Evolutionary conservation across 208 protist genomes (phyloP), one percentile per base, ranked within the genome.

Genomic region (Borovskyia barvae): DNA sequence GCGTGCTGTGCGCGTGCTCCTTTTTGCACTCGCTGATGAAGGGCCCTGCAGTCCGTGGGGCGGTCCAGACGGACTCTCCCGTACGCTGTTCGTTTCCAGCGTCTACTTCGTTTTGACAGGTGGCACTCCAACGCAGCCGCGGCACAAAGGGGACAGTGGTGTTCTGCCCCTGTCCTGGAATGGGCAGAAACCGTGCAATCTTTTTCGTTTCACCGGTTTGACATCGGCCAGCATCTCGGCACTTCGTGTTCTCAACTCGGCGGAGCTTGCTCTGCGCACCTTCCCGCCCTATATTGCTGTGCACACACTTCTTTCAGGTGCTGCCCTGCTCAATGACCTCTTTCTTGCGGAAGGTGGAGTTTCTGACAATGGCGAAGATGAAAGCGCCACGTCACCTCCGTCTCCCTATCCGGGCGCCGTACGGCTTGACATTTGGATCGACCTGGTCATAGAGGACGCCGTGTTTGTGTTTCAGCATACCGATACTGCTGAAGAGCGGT

Each of bases 391-490:
- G 20, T n/a, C 26, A 25, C 28, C 42, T 3, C 24, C 43, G 12
- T 58, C 52, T 3, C 11, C 52, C 2, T 2, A 3, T 46, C 9
- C 36, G 5, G 1, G 32, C 6, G n/a, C 48, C n/a, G 51, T 60
- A 28, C 47, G 48, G 12, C 69, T 60, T 43, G 64, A 55, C 17
- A 28, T 50, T 40, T 82, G 61, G 81, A 42, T 67, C 42, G 65
- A 58, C 28, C 63, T 80, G 54, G 50, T 56, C 45, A 54, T 72
- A 50, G 71, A 69, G 19, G 74, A 93, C 55, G 47, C 65, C 2
- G 68, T 82, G 9, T 88, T 78, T 37, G 59, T 68, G 50, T 89
- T 85, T 54, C 73, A 85, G 43, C 25, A 36, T 17, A 59, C 80
- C 22, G 71, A 82, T 17, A 70, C 69, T 12, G 55, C 55, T 2